Conservation (phyloP, 2,329 filamentous ascomycete genomes). For the Xylaria multiplex region DNA sequence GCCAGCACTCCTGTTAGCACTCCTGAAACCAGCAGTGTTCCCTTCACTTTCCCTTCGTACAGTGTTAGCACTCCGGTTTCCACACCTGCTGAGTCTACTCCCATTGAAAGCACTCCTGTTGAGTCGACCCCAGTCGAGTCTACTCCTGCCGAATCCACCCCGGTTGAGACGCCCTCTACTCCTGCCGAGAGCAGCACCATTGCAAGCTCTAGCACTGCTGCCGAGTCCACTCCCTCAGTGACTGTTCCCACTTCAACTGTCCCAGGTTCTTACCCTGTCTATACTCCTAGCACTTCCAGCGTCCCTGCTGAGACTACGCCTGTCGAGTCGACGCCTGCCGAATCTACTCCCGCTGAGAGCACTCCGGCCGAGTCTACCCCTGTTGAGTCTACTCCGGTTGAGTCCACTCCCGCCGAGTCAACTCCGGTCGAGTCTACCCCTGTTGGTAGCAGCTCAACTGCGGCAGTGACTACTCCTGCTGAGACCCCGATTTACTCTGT, state of each 20-base stretch:
- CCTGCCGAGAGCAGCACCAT: constrained; percentile 26
- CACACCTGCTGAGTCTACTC: constrained; percentile 15
- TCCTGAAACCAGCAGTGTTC: too few species aligned
- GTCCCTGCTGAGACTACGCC: constrained; percentile 29
- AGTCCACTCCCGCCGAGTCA: constrained; percentile 21
- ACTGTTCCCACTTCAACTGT: constrained; percentile 22
- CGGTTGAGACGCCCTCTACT: constrained; percentile 22
- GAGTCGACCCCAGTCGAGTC: constrained; percentile 20
- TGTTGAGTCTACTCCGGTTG: constrained; percentile 12
- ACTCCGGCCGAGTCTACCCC: constrained; percentile 1
- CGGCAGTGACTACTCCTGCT: constrained; percentile 40
- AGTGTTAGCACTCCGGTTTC: constrained; percentile 1
- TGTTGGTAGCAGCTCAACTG: constrained; percentile 36
- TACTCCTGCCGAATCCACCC: constrained; percentile 21
- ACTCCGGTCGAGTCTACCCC: constrained; percentile 26
- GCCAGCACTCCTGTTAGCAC: constrained; percentile 40
- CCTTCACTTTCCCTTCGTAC: constrained; percentile 18
- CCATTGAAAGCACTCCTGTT: constrained; percentile 4
- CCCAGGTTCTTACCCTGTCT: constrained; percentile 32
- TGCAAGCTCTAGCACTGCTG: constrained; percentile 27
- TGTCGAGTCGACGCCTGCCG: constrained; percentile 24
- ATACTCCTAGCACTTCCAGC: constrained; percentile 33
- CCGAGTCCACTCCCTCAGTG: constrained; percentile 20
- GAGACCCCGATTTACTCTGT: constrained; percentile 40
- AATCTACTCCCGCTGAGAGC: constrained; percentile 21